phyloP scores from a whole-genome alignment of 345 rosid species.

The Pugionium dolabratum region DNA sequence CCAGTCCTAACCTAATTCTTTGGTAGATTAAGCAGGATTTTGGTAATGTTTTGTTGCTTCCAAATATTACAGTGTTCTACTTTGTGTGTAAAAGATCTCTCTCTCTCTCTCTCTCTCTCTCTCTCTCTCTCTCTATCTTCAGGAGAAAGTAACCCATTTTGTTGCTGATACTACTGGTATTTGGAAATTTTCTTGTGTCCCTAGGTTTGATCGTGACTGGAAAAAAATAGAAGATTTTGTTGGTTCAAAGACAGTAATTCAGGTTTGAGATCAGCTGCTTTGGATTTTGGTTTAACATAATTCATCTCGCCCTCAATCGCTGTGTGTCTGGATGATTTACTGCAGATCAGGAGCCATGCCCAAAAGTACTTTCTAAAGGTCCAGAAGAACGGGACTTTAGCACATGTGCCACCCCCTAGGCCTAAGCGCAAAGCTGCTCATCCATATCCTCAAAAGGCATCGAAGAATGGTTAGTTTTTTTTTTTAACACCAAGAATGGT shows the following conservation, averaged over 20 bases:
- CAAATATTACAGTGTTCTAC: background rate
- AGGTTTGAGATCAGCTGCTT: conserved; percentile 49
- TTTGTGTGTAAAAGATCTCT: background rate
- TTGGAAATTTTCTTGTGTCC: conserved; percentile 1
- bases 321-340: conserved; percentile 1
- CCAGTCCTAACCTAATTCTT: background rate
- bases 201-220: conserved; percentile 95
- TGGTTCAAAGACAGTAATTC: conserved; percentile 88
- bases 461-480: conserved; percentile 63
- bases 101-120: background rate
- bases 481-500: conserved; percentile 50
- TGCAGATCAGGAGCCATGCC: conserved; percentile 89
- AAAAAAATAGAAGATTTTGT: conserved; percentile 84
- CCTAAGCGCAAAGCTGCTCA: conserved; percentile 93
- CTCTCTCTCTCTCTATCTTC: background rate
- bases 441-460: conserved; percentile 92
- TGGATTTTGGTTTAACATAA: background rate
- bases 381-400: conserved; percentile 75
- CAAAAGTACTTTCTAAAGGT: conserved; percentile 87
- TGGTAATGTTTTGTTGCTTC: background rate
- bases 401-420: conserved; percentile 88
- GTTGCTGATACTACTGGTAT: conserved; percentile 10
- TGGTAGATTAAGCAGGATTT: background rate
- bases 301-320: background rate
- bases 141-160: background rate